Base-by-base conservation (phyloP, 1,284 basidiomycete genomes). In the Ceratobasidium sp. region DNA sequence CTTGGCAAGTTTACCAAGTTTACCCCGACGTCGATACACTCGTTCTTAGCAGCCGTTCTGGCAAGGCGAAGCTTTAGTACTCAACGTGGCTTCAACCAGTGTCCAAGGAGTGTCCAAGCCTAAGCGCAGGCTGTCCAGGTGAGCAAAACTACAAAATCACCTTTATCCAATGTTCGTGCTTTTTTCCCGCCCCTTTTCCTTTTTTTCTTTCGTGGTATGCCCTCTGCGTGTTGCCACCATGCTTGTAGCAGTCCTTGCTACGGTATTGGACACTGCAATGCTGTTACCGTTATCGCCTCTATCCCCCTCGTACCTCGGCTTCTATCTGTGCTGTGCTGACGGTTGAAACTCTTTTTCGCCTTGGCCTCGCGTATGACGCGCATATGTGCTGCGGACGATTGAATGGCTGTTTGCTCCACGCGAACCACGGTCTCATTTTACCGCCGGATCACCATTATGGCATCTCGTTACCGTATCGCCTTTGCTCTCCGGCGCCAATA, bases 61-160 rank as follows among this genome's bases (percentile, higher is more conserved):
- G 25, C 19, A 29, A 54, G 14, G 49, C 62, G 41, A 66, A 44
- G 27, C 27, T 21, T n/a, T 27, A 46, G 42, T 66, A n/a, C 49
- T 30, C 41, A 54, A 46, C 62, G 62, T 66, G 62, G 62, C 62
- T 66, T 66, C 62, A 56, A 66, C 62, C 41, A 66, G 62, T 27
- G 41, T 66, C 39, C 52, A 66, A 52, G 62, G 30, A 42, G 62
- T 47, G 62, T 56, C 62, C 50, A 66, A 36, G 62, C 62, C 62
- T 25, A 66, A 66, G 62, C 62, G 62, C 21, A 54, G 62, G 62
- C 52, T 66, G 62, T 66, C 62, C 62, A 66, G 62, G 62, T 66
- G 62, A 66, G 62, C 62, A 41, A 62, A n/a, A 23, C 19, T 27
- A 56, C 59, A 41, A 47, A 47, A 46, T 46, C 33, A 14, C 16